Evolutionary conservation across 2,329 filamentous ascomycete genomes (phyloP).

Genomic region (Diplodia intermedia): DNA sequence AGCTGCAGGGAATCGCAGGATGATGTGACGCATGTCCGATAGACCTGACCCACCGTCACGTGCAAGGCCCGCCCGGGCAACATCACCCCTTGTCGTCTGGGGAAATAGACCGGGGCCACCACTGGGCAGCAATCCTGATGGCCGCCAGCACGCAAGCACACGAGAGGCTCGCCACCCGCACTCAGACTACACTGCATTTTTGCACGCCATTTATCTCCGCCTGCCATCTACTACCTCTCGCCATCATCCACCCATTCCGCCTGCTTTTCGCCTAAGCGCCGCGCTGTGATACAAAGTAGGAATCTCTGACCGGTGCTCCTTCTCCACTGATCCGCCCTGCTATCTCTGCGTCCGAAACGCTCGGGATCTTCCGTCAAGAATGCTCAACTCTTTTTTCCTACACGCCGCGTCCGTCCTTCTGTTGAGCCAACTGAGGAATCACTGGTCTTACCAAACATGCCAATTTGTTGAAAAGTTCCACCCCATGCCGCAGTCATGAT

Average conservation of each 20-base stretch:
- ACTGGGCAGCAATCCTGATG: slow-evolving; percentile 23
- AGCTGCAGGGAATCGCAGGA: neutral
- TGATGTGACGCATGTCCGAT: neutral
- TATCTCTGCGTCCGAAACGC: slow-evolving; percentile 7
- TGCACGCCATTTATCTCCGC: slow-evolving; percentile 13
- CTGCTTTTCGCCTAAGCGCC: slow-evolving; percentile 30
- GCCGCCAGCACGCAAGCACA: neutral
- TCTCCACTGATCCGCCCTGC: slow-evolving; percentile 4
- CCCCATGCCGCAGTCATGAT: slow-evolving; percentile 18
- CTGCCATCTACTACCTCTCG: slow-evolving; percentile 7
- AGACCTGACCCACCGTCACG: slow-evolving; percentile 7
- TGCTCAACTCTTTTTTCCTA: slow-evolving; percentile 18
- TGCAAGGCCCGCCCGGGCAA: slow-evolving; percentile 8
- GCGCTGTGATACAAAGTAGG: slow-evolving; percentile 31
- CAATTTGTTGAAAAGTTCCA: slow-evolving; percentile 17
- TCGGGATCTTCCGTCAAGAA: slow-evolving; percentile 1
- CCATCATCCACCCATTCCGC: slow-evolving; percentile 18
- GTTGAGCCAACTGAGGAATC: slow-evolving; percentile 16
- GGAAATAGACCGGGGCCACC: slow-evolving; percentile 7
- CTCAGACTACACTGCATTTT: slow-evolving; percentile 20
- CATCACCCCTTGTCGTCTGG: slow-evolving; percentile 29
- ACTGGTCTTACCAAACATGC: slow-evolving; percentile 23
- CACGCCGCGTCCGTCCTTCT: neutral
- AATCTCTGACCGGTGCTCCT: slow-evolving; percentile 23
- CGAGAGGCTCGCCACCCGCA: neutral